Evolutionary conservation across 1,284 basidiomycete genomes (phyloP).

Genomic region (Ustilago curta): DNA sequence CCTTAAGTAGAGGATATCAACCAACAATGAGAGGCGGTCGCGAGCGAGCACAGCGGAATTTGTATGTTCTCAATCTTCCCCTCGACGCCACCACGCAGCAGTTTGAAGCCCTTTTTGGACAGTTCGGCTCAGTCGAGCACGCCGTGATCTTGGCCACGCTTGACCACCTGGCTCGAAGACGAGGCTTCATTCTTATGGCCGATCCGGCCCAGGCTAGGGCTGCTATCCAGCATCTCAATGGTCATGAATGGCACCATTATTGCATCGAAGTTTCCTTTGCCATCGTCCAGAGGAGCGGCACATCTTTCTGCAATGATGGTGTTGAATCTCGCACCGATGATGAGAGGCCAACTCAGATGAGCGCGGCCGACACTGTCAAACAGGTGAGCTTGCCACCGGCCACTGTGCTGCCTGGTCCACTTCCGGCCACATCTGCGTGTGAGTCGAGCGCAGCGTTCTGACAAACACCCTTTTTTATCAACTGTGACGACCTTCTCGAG

Average conservation of each 20-base stretch:
- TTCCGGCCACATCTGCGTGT: not conserved
- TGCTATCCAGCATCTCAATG: slow-evolving; percentile 60
- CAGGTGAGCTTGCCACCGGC: slow-evolving; percentile 19
- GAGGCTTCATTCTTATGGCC: slow-evolving; percentile 68
- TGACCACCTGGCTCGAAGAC: slow-evolving; percentile 65
- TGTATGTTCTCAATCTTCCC: slow-evolving; percentile 68
- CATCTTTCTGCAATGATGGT: slow-evolving; percentile 50
- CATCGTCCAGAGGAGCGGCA: slow-evolving; percentile 65
- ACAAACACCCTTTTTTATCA: not conserved
- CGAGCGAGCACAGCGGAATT: slow-evolving; percentile 54
- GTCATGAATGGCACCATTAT: slow-evolving; percentile 64
- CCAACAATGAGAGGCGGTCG: slow-evolving; percentile 24
- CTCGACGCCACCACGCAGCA: slow-evolving; percentile 63
- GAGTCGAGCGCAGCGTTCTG: not conserved
- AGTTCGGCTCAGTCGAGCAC: slow-evolving; percentile 62
- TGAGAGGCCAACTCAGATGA: not conserved
- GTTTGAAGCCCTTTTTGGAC: slow-evolving; percentile 57
- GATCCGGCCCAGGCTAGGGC: slow-evolving; percentile 50
- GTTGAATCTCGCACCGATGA: slow-evolving; percentile 6
- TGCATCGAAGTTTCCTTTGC: slow-evolving; percentile 68
- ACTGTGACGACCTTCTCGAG: not conserved
- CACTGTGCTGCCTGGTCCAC: not conserved
- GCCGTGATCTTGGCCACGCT: slow-evolving; percentile 68
- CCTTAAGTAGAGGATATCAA: not conserved
- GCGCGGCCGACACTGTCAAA: not conserved